These are phyloP conservation scores for Zygosaccharomyces bailii DNA, from an alignment of 805 yeast genomes.

Conservation along the genomic window DNA sequence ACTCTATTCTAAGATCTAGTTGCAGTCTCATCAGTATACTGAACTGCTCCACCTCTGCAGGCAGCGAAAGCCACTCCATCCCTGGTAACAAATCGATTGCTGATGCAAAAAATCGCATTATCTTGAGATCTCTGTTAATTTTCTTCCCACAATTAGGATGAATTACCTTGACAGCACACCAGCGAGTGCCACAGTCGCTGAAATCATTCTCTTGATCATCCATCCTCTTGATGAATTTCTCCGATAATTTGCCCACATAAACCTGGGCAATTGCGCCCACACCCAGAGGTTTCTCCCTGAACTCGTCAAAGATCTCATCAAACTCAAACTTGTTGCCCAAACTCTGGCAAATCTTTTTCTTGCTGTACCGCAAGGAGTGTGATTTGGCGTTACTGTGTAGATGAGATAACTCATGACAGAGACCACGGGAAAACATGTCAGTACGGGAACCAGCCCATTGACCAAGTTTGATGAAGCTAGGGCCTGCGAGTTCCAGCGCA, in stretches of 20 bases:
- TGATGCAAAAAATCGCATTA: constrained; percentile 79
- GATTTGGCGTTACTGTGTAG: constrained; percentile 80
- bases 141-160: constrained; percentile 80
- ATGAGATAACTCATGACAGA: constrained; percentile 72
- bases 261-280: constrained; percentile 99
- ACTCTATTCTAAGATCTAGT: constrained; percentile 86
- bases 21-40: constrained; percentile 82
- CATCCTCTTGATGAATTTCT: constrained; percentile 40
- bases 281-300: constrained; percentile 74
- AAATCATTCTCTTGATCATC: constrained; percentile 7
- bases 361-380: constrained; percentile 65
- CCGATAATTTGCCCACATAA: constrained; percentile 64
- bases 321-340: constrained; percentile 49
- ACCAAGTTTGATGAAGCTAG: constrained; percentile 86
- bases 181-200: constrained; percentile 35
- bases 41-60: constrained; percentile 90
- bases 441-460: constrained; percentile 99
- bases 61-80: constrained; percentile 96
- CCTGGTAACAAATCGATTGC: constrained; percentile 74
- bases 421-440: constrained; percentile 76
- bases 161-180: constrained; percentile 86
- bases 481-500: constrained; percentile 82
- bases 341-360: constrained; percentile 52
- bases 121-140: constrained; percentile 74
- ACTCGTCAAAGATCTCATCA: constrained; percentile 78